Base-by-base conservation (phyloP, 2,329 filamentous ascomycete species). In the Exophiala viscosa region DNA sequence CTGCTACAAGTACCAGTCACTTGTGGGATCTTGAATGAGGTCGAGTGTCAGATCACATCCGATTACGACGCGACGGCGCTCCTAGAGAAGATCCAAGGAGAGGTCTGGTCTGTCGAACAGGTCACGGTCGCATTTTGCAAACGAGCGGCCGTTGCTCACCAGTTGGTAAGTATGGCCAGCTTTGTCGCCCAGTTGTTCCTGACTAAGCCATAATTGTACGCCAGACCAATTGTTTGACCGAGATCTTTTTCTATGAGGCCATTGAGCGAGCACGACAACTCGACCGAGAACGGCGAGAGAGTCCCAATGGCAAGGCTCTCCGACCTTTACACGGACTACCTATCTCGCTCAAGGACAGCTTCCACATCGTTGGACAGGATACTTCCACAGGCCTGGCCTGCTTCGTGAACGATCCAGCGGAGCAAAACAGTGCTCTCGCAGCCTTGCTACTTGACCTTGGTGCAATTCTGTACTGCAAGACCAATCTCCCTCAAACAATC, bases 191-290 rank as follows among this genome's bases (percentile, higher is more conserved):
- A 7, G 23, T 28, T 28, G 23, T 5, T 28, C 23, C 23, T 5
- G 23, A 28, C 5, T 28, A 7, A 28, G 23, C 5, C 23, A 28
- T 28, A 7, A 28, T 7, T 28, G 23, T 28, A 7, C 23, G 23
- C 44, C 41, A 55, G 52, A 55, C 55, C 28, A 55, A 56, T 34
- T 56, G 56, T 31, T 42, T 58, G 40, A 58, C 55, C 1, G 83
- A 85, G 60, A 69, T 70, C 14, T 67, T 81, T 52, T 60, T 81
- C 1, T 67, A 69, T 14, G 59, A 62, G 23, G 76, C 75, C 0
- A 74, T 78, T 9, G 67, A 71, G 56, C 65, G 74, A 1, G 69
- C 76, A 28, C 86, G 86, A 0, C 83, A 84, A 1, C 73, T 89
- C 1, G 85, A 89, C 65, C 51, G 53, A 4, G 59, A 69, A 40